Base-by-base conservation (phyloP, 2,329 filamentous ascomycete genomes). In the Conoideocrella luteorostrata region DNA sequence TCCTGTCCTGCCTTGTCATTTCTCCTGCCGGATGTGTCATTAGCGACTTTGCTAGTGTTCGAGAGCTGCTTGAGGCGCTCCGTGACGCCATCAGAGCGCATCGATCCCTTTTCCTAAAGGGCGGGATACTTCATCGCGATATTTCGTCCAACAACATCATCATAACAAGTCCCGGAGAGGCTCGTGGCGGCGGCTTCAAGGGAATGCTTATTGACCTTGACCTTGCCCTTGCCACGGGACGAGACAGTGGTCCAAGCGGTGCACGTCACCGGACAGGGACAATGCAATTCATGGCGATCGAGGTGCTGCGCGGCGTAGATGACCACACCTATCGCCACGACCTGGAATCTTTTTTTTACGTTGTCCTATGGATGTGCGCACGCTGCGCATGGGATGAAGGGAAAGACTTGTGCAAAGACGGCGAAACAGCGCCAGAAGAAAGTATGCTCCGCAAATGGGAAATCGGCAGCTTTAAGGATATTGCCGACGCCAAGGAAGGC, bases 201-300 rank as follows among this genome's bases (percentile, higher is more conserved):
- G 65, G 64, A 5, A 21, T 53, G 2, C 48, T 57, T 0, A 53
- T 57, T 1, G 53, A 55, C 6, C 45, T 57, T 9, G 51, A 52
- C 22, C 15, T 46, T 1, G 48, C 47, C 2, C 41, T 36, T 9
- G 46, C 45, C 30, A 22, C n/a, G n/a, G n/a, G n/a, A n/a, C n/a
- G 56, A 13, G 53, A 51, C 39, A 45, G 46, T 13, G 46, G 52
- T 2, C 51, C 42, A 7, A 52, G 55, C 43, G 46, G 55, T 39
- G 55, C 47, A 22, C 30, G 53, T 46, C 36, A 64, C 46, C 46
- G 46, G 34, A 52, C 50, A 20, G 57, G 60, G 28, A 64, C 53
- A 22, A 56, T 60, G 48, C 48, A 59, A 33, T 64, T 62, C 37
- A 66, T 65, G 54, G 61, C 57, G 0, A 56, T 63, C 24, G 56